Base-by-base conservation (phyloP, 148 eudicot species). In the Persicaria tinctoria region DNA sequence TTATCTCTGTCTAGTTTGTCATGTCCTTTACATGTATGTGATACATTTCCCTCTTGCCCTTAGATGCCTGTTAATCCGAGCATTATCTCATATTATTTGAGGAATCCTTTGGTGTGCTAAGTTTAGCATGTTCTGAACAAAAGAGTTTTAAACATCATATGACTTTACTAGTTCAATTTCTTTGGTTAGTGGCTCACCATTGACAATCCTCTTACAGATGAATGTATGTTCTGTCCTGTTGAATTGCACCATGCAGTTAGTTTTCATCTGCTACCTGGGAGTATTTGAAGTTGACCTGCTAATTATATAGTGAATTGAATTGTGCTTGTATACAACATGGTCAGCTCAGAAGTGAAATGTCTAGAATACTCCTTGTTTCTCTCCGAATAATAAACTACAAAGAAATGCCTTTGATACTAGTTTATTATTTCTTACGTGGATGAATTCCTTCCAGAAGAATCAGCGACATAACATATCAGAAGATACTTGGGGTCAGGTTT, bases 401-500 rank as follows among this genome's bases (percentile, higher is more conserved):
- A 54, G 23, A 45, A 17, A 9, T 56, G 27, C 27, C 27, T 56
- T 56, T n/a, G 23, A 2, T 56, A 1, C 20, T 63, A 1, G 3
- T 63, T 14, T 27, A 27, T 32, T 27, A 3, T 4, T 66, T 60
- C 13, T 8, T 12, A 32, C 38, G 0, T 32, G 38, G 1, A 32
- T 32, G 38, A 12, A 38, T 71, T 17, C 46, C 14, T 69, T 5
- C 60, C 82, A 92, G 98, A 81, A 83, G 82, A 84, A 92, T 69
- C 98, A 95, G 82, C 88, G 85, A 73, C 85, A 95, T 80, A 95
- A 95, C 80, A 90, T 95, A 53, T 87, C 98, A 46, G 97, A 89
- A 89, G 98, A 92, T 78, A 95, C 96, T 9, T 90, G 98, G 97
- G 78, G 82, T 77, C 98, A 95, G 82, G 96, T 95, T 78, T 84